Evolutionary conservation across 352 stramenopile genomes (phyloP), one percentile per base, ranked within the genome.

Genomic region (Achlya hypogyna): DNA sequence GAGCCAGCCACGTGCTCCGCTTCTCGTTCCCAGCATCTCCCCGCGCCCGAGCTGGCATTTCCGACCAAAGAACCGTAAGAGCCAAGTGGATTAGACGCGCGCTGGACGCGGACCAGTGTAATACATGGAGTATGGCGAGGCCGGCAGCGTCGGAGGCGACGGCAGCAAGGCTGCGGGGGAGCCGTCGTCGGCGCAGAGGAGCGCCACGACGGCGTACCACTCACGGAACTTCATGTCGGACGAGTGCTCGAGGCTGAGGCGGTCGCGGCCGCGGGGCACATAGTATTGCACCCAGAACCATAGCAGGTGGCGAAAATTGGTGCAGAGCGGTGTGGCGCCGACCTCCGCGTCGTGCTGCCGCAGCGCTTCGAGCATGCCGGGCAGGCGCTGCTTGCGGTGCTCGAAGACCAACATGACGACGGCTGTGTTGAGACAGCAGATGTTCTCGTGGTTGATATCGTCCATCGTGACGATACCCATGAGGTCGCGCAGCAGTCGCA

Each of bases 201-300:
- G 66, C 4, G 82, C 80, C 10, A 98, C 84, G 18, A 98, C 86
- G 63, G 86, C 70, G 27, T 86, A 81, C 93, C 93, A 98, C 73
- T 98, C 92, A 51, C 90, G 78, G 65, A 98, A 98, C 59, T 87
- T 81, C 47, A 98, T 82, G 74, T 97, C 93, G 29, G 89, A 97
- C 9, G 91, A 98, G 72, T 97, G 96, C 71, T 98, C 95, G 5
- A 98, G 78, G 27, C 84, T 94, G 40, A 98, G 79, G 20, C 95
- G 78, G 72, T 98, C 96, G 38, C 94, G 81, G 9, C 93, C 93
- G 51, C 93, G 79, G 9, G 95, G 93, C 4, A 89, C 90, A 72
- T 98, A 98, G 72, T 98, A 98, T 74, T 98, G 86, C 32, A 93
- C 86, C 93, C 92, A 98, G 65, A 98, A 98, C 90, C 92, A 98